These are phyloP conservation scores for Heritiera littoralis DNA, from an alignment of 345 rosid species.

Conservation along the genomic window DNA sequence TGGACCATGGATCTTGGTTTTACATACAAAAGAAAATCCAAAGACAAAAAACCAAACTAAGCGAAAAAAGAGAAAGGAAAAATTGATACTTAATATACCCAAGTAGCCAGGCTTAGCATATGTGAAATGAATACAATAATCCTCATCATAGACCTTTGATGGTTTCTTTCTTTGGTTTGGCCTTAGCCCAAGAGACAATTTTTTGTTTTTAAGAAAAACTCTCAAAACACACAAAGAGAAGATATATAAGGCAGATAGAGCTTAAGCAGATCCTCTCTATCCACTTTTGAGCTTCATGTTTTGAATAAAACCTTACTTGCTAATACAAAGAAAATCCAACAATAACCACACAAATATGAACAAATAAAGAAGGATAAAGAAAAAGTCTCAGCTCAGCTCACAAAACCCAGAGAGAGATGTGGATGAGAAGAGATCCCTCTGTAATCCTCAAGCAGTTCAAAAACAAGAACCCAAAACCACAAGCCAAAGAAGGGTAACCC, in stretches of 20 bases:
- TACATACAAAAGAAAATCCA: slow-evolving; percentile 20
- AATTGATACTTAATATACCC: slow-evolving; percentile 23
- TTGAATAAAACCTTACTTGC: slow-evolving; percentile 27
- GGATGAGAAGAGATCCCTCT: slow-evolving; percentile 46
- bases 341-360: slow-evolving; percentile 51
- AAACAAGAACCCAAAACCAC: slow-evolving; percentile 37
- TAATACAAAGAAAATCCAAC: slow-evolving; percentile 38
- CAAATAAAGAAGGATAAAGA: slow-evolving; percentile 28
- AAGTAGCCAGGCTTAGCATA: slow-evolving; percentile 17
- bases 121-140: slow-evolving; percentile 19
- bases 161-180: slow-evolving; percentile 52
- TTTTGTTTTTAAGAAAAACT: slow-evolving; percentile 30
- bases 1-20: slow-evolving; percentile 23
- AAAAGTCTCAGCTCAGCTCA: slow-evolving; percentile 24
- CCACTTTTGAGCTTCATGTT: slow-evolving; percentile 35
- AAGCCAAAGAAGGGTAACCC: slow-evolving; percentile 35
- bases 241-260: slow-evolving; percentile 15
- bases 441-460: slow-evolving; percentile 30
- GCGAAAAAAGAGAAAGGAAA: slow-evolving; percentile 23
- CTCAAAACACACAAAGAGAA: slow-evolving; percentile 32
- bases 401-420: slow-evolving; percentile 34
- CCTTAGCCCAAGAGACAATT: slow-evolving; percentile 75
- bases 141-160: slow-evolving; percentile 20
- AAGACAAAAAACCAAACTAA: slow-evolving; percentile 25
- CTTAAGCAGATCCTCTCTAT: slow-evolving; percentile 36